Evolutionary conservation across 2,329 filamentous ascomycete species (phyloP), one percentile per base, ranked within the genome.

Genomic region (Remersonia thermophila): DNA sequence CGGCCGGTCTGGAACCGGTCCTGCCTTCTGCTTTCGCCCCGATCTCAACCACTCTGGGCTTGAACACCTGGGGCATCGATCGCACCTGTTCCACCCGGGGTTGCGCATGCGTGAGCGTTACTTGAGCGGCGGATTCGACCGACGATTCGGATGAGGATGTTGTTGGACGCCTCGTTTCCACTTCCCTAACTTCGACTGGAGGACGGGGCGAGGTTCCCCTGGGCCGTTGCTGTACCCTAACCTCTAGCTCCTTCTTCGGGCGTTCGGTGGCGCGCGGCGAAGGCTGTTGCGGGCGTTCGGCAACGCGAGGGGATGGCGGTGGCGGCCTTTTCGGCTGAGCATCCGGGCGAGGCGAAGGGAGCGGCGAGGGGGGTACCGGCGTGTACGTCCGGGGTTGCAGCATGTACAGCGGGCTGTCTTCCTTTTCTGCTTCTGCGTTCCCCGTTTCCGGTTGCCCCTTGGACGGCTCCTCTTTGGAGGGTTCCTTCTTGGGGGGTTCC

Each of bases 371-470:
- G 3, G 62, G 63, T 34, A 63, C 58, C 0, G 72, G 72, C 1
- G 69, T 73, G 45, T 76, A 76, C 0, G 69, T 73, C 25, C 64
- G 60, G 10, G 72, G 72, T 43, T 76, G 71, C 4, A 77, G 56
- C 15, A 76, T 59, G 40, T 64, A 74, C 1, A 74, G 47, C 0
- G 60, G 54, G 8, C 59, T 59, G 27, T 69, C 59, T 27, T 54
- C 52, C 11, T 49, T 42, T 29, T 39, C 37, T 27, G 42, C 30
- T 58, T 32, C 51, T 46, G n/a, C n/a, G n/a, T 49, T 42, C 27
- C 38, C 37, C 25, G 42, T 30, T 58, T 32, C 51, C 46, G 20
- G 20, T 23, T 6, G 5, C 9, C 9, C 20, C 20, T 23, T 23
- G 5, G 20, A 6, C 20, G 20, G 20, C 20, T 23, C 20, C 20